These are phyloP conservation scores for Dissoconium aciculare DNA, from an alignment of 2,329 filamentous ascomycete species.

Conservation along the genomic window DNA sequence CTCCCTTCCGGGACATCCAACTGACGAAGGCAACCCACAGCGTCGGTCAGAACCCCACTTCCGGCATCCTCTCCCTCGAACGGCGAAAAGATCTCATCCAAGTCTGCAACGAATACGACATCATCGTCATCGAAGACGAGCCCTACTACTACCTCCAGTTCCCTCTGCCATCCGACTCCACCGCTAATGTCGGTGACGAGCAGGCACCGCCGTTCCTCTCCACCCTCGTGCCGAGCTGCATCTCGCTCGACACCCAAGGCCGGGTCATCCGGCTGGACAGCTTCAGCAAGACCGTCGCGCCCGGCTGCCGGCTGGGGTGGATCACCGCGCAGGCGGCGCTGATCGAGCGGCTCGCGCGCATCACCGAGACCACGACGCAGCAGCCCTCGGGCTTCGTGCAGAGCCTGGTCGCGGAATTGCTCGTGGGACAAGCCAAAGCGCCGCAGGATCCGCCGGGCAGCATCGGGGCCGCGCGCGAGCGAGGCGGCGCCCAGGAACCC, in stretches of 20 bases:
- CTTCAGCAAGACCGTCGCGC: constrained; percentile 84
- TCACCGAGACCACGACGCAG: constrained; percentile 64
- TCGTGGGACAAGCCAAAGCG: constrained; percentile 52
- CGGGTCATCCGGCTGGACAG: constrained; percentile 82
- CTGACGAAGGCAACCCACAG: constrained; percentile 27
- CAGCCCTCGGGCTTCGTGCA: constrained; percentile 86
- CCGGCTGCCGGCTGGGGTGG: constrained; percentile 81
- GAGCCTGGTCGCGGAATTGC: constrained; percentile 58
- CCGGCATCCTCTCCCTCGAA: constrained; percentile 55
- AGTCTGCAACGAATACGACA: constrained; percentile 67
- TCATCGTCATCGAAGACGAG: constrained; percentile 86
- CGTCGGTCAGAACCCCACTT: constrained; percentile 83
- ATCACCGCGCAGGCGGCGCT: constrained; percentile 70
- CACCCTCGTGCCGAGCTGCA: constrained; percentile 66
- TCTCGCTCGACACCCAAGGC: constrained; percentile 69
- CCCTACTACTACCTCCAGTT: constrained; percentile 94
- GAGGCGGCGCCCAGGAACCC: constrained; percentile 36
- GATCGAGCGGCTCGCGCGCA: constrained; percentile 56
- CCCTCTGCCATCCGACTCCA: constrained; percentile 46
- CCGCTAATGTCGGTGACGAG: constrained; percentile 14
- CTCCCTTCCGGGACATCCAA: neutral
- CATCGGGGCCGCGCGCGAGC: constrained; percentile 25
- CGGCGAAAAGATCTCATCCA: constrained; percentile 67
- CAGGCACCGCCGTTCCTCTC: constrained; percentile 49
- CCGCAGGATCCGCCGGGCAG: constrained; percentile 29